These are phyloP conservation scores for Nannochloropsis oceanica DNA, from an alignment of 108 stramenopile genomes.

Conservation along the genomic window DNA sequence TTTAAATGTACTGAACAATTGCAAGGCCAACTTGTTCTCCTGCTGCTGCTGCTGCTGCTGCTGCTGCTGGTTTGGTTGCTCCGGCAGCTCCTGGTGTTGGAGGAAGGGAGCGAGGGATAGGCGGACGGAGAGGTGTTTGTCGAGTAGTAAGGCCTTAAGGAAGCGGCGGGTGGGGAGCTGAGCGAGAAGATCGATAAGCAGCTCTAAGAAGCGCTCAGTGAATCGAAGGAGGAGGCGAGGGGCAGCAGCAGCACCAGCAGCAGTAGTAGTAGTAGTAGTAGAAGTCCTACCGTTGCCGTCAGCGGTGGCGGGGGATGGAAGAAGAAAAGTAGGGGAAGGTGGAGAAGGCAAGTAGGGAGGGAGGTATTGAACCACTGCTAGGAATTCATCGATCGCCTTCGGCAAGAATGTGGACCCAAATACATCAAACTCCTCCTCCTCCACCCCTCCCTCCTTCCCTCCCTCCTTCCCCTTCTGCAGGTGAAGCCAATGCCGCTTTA, in stretches of 20 bases:
- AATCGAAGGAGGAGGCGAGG: neutral
- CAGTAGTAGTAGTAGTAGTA: neutral
- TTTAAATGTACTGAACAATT: conserved; percentile 11
- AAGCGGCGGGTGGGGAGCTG: conserved; percentile 43
- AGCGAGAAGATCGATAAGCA: conserved; percentile 31
- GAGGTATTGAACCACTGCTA: neutral
- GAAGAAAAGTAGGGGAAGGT: neutral
- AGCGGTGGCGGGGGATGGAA: neutral
- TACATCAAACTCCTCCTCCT: neutral
- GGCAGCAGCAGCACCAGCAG: neutral
- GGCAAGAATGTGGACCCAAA: neutral
- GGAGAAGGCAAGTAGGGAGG: neutral
- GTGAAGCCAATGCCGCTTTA: conserved; percentile 33
- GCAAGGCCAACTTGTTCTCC: conserved; percentile 6
- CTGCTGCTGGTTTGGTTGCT: conserved; percentile 1
- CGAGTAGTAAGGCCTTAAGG: conserved; percentile 16
- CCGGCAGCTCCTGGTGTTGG: neutral
- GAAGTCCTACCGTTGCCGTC: neutral
- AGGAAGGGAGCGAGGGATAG: neutral
- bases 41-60: neutral
- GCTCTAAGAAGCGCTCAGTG: conserved; percentile 30
- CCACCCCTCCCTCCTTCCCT: neutral
- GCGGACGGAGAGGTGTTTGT: neutral
- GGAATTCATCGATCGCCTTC: neutral
- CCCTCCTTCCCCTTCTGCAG: conserved; percentile 6